Conservation (phyloP, 768 basidiomycete species). For the Myochromella boudieri region DNA sequence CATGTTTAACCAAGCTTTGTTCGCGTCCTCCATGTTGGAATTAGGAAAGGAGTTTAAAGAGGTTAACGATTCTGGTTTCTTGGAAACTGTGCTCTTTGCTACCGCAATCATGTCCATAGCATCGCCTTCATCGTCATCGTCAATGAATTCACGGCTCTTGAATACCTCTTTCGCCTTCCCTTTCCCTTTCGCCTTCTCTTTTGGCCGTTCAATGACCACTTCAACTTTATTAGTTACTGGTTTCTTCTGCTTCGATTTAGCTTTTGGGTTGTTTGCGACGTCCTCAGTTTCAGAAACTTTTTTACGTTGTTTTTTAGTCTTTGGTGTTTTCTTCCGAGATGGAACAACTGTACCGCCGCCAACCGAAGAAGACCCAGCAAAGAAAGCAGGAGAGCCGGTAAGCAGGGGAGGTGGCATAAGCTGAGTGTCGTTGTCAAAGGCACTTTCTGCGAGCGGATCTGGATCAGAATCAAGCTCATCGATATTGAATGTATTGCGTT, state of each 20-base stretch:
- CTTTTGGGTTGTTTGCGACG: slow-evolving; percentile 3
- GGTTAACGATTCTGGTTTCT: slow-evolving; percentile 15
- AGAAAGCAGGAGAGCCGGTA: slow-evolving; percentile 40
- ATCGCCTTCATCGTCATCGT: slow-evolving; percentile 30
- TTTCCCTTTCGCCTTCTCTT: slow-evolving; percentile 27
- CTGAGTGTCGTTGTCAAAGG: slow-evolving; percentile 5
- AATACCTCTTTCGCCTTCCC: slow-evolving; percentile 31
- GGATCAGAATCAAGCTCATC: slow-evolving; percentile 28
- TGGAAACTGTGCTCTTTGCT: not conserved
- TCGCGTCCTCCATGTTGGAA: slow-evolving; percentile 25
- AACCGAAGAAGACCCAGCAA: slow-evolving; percentile 44
- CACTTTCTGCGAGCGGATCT: slow-evolving; percentile 1
- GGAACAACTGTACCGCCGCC: slow-evolving; percentile 7
- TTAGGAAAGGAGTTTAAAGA: slow-evolving; percentile 26
- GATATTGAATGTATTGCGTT: slow-evolving; percentile 16
- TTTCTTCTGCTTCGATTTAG: slow-evolving; percentile 24
- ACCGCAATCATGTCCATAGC: slow-evolving; percentile 9
- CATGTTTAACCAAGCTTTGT: slow-evolving; percentile 16
- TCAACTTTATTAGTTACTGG: slow-evolving; percentile 24
- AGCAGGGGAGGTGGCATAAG: slow-evolving; percentile 17
- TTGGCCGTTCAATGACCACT: slow-evolving; percentile 15
- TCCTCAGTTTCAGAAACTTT: slow-evolving; percentile 3
- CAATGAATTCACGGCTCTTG: slow-evolving; percentile 46
- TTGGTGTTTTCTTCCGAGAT: not conserved
- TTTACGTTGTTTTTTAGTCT: slow-evolving; percentile 16